These are phyloP conservation scores for Hygrophorus russula DNA, from an alignment of 768 basidiomycete species.

Conservation along the genomic window DNA sequence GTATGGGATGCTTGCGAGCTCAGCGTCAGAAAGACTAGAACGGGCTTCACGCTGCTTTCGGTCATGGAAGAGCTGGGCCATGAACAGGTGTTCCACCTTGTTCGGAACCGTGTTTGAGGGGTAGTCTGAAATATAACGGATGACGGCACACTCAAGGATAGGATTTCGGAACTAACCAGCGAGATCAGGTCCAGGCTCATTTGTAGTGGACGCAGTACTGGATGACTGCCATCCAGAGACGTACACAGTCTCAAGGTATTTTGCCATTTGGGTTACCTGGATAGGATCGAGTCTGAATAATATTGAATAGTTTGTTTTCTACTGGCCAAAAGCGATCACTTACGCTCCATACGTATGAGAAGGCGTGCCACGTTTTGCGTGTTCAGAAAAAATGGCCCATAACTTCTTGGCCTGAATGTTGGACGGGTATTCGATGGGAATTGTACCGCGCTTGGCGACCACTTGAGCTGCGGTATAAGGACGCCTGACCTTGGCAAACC, in stretches of 20 bases:
- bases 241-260: slow-evolving; percentile 96
- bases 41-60: slow-evolving; percentile 87
- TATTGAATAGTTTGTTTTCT: not conserved
- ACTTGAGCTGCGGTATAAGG: slow-evolving; percentile 92
- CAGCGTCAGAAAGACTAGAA: slow-evolving; percentile 53
- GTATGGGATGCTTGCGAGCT: slow-evolving; percentile 56
- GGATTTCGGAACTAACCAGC: slow-evolving; percentile 47
- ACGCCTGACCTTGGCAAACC: slow-evolving; percentile 78
- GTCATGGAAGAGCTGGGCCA: slow-evolving; percentile 98
- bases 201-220: slow-evolving; percentile 84
- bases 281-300: slow-evolving; percentile 87
- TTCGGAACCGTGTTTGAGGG: slow-evolving; percentile 98
- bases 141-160: not conserved
- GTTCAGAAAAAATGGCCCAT: slow-evolving; percentile 61
- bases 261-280: slow-evolving; percentile 98
- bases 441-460: slow-evolving; percentile 85
- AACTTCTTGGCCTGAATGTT: slow-evolving; percentile 81
- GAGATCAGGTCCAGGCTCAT: slow-evolving; percentile 97
- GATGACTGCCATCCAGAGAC: slow-evolving; percentile 96
- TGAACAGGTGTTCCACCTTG: slow-evolving; percentile 97
- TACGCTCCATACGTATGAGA: slow-evolving; percentile 98
- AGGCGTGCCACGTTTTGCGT: slow-evolving; percentile 66
- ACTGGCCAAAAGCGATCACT: slow-evolving; percentile 27
- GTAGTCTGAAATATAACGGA: slow-evolving; percentile 51
- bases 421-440: slow-evolving; percentile 81